phyloP scores from a whole-genome alignment of 202 grass and related monocot species.

The Digitaria exilis region DNA sequence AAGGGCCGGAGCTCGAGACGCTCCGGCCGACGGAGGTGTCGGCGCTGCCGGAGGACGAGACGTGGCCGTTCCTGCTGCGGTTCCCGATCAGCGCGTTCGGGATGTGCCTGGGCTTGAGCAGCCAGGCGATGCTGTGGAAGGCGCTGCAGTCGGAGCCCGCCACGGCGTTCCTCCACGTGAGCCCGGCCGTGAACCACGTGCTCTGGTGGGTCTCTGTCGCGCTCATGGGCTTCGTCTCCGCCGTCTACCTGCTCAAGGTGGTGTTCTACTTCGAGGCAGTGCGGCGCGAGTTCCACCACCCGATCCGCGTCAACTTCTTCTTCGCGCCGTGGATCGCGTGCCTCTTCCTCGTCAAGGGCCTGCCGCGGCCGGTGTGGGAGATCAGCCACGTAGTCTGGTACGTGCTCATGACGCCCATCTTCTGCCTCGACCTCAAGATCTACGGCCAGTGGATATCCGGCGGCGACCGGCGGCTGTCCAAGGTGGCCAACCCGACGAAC shows the following conservation, averaged over 20 bases:
- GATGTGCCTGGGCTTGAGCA: constrained; percentile 78
- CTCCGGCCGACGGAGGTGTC: constrained; percentile 55
- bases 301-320: constrained; percentile 83
- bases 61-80: constrained; percentile 85
- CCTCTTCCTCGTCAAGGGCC: constrained; percentile 54
- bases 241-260: constrained; percentile 59
- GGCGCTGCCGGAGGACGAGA: constrained; percentile 63
- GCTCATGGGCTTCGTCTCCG: constrained; percentile 47
- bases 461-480: constrained; percentile 62
- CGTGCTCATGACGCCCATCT: constrained; percentile 68
- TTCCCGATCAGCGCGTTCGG: constrained; percentile 75
- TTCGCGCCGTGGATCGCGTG: constrained; percentile 76
- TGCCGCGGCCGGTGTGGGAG: constrained; percentile 28
- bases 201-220: constrained; percentile 64
- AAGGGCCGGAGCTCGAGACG: constrained; percentile 79
- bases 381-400: constrained; percentile 59
- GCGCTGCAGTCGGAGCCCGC: constrained; percentile 43
- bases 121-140: constrained; percentile 82
- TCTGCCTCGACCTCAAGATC: constrained; percentile 71
- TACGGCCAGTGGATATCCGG: constrained; percentile 89
- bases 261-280: constrained; percentile 74
- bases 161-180: constrained; percentile 55
- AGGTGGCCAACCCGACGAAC: constrained; percentile 72
- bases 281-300: constrained; percentile 69
- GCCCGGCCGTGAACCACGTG: constrained; percentile 44